These are phyloP conservation scores for Dalbergia oliveri DNA, from an alignment of 306 rosid genomes.

Conservation along the genomic window DNA sequence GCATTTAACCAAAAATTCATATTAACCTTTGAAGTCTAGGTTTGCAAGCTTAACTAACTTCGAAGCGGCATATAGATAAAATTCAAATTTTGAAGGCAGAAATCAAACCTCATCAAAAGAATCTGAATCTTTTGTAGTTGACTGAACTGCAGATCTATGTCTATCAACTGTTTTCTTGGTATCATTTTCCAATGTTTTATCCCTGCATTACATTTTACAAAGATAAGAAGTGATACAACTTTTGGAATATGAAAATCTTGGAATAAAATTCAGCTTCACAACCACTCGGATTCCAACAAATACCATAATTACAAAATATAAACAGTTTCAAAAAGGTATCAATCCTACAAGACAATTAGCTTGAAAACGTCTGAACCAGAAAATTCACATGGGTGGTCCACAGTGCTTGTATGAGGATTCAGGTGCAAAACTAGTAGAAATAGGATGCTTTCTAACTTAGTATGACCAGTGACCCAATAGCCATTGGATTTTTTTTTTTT, in stretches of 20 bases:
- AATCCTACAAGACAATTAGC: conserved; percentile 3
- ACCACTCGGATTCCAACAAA: conserved; percentile 17
- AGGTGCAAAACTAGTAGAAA: conserved; percentile 14
- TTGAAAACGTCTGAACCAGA: conserved; percentile 21
- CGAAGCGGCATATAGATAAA: conserved; percentile 31
- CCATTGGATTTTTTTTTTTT: conserved; percentile 10
- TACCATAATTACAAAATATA: neutral
- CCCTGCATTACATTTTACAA: conserved; percentile 70
- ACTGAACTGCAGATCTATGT: conserved; percentile 53
- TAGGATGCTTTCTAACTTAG: conserved; percentile 16
- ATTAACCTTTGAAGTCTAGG: conserved; percentile 13
- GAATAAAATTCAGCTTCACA: conserved; percentile 1
- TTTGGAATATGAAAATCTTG: conserved; percentile 27
- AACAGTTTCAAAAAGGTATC: conserved; percentile 3
- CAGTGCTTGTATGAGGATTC: neutral
- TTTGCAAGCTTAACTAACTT: conserved; percentile 23
- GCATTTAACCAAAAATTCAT: conserved; percentile 1
- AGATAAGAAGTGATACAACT: conserved; percentile 22
- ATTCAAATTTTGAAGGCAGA: conserved; percentile 23
- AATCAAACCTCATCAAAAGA: conserved; percentile 87
- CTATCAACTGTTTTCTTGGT: conserved; percentile 49
- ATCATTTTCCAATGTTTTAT: conserved; percentile 55
- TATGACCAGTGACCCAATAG: conserved; percentile 16
- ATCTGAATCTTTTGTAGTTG: conserved; percentile 63
- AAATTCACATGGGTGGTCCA: neutral